Percentiles rank a stretch among this genome's conserved stretches.
Conservation (phyloP, 768 basidiomycete species). For the Bullera alba region DNA sequence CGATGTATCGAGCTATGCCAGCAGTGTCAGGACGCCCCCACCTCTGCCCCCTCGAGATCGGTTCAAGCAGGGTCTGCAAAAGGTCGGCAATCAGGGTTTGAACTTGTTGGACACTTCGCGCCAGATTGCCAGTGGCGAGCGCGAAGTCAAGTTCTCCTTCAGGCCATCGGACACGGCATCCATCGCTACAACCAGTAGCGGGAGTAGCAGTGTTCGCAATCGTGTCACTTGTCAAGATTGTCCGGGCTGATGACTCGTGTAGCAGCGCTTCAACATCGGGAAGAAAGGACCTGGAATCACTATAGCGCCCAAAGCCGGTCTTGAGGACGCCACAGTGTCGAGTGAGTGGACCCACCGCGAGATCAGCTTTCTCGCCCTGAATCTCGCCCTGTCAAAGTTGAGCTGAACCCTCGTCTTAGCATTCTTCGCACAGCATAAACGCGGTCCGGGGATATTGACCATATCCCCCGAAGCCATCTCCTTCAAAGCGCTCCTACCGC, state of each 20-base stretch:
- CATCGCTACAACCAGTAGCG: too few species aligned
- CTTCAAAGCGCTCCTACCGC: slow-evolving; percentile 5
- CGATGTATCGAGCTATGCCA: too few species aligned
- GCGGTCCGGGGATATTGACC: slow-evolving; percentile 2
- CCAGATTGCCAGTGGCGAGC: slow-evolving; percentile 4
- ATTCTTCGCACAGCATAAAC: slow-evolving; percentile 7
- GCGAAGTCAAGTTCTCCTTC: slow-evolving; percentile 3
- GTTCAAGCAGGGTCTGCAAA: neutral
- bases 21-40: too few species aligned
- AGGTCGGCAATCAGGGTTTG: neutral
- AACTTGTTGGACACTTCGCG: slow-evolving; percentile 6
- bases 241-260: too few species aligned
- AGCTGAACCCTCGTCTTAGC: slow-evolving; percentile 1
- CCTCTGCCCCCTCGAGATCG: neutral
- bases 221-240: too few species aligned
- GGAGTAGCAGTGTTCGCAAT: too few species aligned
- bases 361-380: neutral
- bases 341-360: too few species aligned
- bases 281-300: too few species aligned
- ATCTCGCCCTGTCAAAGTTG: neutral
- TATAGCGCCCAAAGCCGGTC: too few species aligned
- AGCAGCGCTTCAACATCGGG: too few species aligned
- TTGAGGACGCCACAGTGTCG: too few species aligned
- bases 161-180: too few species aligned
- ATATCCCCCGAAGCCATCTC: slow-evolving; percentile 1